Base-by-base conservation (phyloP, 495 filamentous ascomycete genomes). In the Aspergillus biplanus region DNA sequence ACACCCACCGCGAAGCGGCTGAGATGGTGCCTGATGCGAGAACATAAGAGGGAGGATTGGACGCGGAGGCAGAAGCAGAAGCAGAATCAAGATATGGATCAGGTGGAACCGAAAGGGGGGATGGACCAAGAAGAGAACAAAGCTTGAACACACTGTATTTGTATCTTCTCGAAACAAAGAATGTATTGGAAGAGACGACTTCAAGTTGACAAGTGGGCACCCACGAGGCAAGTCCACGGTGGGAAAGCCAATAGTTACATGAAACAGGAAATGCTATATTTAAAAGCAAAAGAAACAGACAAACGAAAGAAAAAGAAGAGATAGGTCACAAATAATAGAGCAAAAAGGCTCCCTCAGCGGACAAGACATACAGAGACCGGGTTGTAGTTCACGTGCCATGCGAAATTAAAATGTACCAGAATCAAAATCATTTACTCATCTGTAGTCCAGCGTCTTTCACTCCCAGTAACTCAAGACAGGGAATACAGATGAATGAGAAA, bases 191-290 rank as follows among this genome's bases (percentile, higher is more conserved):
- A 44, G 39, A 44, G 39, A 15, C 39, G 11, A 44, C 11, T 12
- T 13, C 8, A 13, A 44, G 11, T 44, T 44, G 39, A 44, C 39
- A 34, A 56, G 47, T 18, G 47, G 52, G 46, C 34, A 46, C 31
- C 37, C 32, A n/a, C 8, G 52, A 54, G 46, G 27, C 50, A 56
- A n/a, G 32, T 54, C 52, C 21, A 27, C 21, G 21, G 21, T 27
- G 2, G 21, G 21, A 34, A 60, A 46, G 46, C 58, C 56, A 67
- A 64, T 67, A 69, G 52, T 61, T 66, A 73, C 64, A 69, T 66
- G 71, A 60, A 74, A 76, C 53, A 64, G 69, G 68, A 71, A 70
- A 62, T 54, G 53, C 58, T 64, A 69, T 58, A 58, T 67, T 57
- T 27, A 59, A 54, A 37, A 44, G n/a, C 39, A 44, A 44, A 44